These are phyloP conservation scores for Russula brevipes DNA, from an alignment of 768 basidiomycete genomes.

Conservation along the genomic window DNA sequence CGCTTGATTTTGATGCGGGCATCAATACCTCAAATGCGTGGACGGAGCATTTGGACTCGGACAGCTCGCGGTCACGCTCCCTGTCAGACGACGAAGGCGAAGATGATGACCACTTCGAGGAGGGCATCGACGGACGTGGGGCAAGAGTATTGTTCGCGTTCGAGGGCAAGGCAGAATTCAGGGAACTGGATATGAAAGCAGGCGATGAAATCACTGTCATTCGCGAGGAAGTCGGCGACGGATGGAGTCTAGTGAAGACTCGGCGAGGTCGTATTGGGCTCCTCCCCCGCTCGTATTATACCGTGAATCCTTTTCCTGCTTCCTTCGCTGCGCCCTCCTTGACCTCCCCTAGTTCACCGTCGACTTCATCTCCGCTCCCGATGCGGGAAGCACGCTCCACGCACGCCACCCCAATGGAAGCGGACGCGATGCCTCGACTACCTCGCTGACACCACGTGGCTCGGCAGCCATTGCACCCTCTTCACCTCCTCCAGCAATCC, in stretches of 20 bases:
- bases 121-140: constrained; percentile 38
- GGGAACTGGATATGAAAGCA: constrained; percentile 61
- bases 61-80: constrained; percentile 35
- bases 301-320: constrained; percentile 40
- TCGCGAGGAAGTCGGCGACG: constrained; percentile 66
- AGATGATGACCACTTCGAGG: constrained; percentile 30
- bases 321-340: neutral
- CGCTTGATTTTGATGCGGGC: constrained; percentile 61
- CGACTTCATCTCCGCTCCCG: constrained; percentile 52
- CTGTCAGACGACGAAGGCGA: constrained; percentile 42
- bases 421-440: constrained; percentile 38
- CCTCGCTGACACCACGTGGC: constrained; percentile 47
- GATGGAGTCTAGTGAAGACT: constrained; percentile 71
- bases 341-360: constrained; percentile 50
- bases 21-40: constrained; percentile 75
- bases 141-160: constrained; percentile 72
- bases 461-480: constrained; percentile 31
- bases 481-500: constrained; percentile 30
- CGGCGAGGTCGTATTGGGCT: constrained; percentile 54
- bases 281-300: constrained; percentile 67
- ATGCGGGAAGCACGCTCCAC: constrained; percentile 34
- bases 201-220: constrained; percentile 69
- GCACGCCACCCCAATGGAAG: constrained; percentile 24
- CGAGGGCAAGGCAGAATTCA: constrained; percentile 68
- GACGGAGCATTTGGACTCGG: constrained; percentile 54